Conservation (phyloP, 2,329 filamentous ascomycete species). For the Aspergillus sclerotialis region DNA sequence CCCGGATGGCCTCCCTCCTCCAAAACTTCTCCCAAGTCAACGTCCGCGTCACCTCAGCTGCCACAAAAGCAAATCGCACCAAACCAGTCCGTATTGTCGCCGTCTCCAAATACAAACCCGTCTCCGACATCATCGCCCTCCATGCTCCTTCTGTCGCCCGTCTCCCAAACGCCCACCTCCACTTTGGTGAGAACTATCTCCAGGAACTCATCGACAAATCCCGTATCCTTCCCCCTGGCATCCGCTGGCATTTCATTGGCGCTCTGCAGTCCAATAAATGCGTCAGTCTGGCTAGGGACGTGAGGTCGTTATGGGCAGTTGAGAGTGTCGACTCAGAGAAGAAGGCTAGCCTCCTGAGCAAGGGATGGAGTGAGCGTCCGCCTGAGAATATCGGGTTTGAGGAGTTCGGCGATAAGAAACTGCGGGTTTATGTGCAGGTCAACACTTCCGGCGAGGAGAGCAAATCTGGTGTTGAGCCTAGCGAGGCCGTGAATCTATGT, state of each 20-base stretch:
- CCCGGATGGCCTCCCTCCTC: slow-evolving; percentile 56
- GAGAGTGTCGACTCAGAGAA: slow-evolving; percentile 83
- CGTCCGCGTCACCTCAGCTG: slow-evolving; percentile 49
- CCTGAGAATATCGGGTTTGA: no score
- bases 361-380: slow-evolving; percentile 56
- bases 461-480: slow-evolving; percentile 76
- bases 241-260: slow-evolving; percentile 96
- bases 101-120: slow-evolving; percentile 93
- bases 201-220: slow-evolving; percentile 87
- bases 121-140: slow-evolving; percentile 79
- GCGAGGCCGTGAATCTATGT: slow-evolving; percentile 57
- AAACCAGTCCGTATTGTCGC: slow-evolving; percentile 64
- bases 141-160: slow-evolving; percentile 43
- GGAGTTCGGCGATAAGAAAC: slow-evolving; percentile 24
- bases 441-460: slow-evolving; percentile 85
- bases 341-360: slow-evolving; percentile 77
- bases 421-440: slow-evolving; percentile 83
- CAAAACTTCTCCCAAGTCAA: slow-evolving; percentile 57
- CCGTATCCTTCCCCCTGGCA: slow-evolving; percentile 61
- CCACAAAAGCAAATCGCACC: slow-evolving; percentile 16
- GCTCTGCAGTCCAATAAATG: slow-evolving; percentile 92
- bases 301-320: slow-evolving; percentile 85
- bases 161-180: slow-evolving; percentile 51
- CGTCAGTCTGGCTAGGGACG: slow-evolving; percentile 70
- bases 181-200: slow-evolving; percentile 97